These are phyloP conservation scores for Agrocybe pediades DNA, from an alignment of 768 basidiomycete genomes.

Conservation along the genomic window DNA sequence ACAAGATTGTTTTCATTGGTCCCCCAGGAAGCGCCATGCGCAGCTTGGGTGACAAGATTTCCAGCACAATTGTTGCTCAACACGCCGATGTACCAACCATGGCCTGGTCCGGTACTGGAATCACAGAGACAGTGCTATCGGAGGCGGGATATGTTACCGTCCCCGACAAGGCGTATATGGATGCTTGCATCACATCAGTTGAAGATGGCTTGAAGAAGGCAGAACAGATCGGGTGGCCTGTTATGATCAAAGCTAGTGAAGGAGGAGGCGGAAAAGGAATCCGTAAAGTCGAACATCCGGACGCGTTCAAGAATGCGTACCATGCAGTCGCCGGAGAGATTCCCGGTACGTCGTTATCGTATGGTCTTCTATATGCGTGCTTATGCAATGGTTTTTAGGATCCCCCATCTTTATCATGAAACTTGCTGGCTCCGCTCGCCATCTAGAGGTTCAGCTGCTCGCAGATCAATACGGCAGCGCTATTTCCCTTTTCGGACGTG, in stretches of 20 bases:
- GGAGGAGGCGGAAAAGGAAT: conserved; percentile 99
- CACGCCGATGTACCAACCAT: conserved; percentile 96
- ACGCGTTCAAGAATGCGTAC: conserved; percentile 92
- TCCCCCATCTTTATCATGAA: conserved; percentile 99
- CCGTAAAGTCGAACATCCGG: conserved; percentile 84
- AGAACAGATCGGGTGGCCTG: conserved; percentile 90
- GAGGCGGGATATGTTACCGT: conserved; percentile 91
- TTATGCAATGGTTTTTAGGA: conserved; percentile 43
- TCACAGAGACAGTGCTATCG: conserved; percentile 83
- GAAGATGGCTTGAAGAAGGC: conserved; percentile 86
- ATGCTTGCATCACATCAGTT: conserved; percentile 86
- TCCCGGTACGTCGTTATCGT: conserved; percentile 63
- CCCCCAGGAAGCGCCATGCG: conserved; percentile 99
- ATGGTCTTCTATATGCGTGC: conserved; percentile 5
- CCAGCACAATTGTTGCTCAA: conserved; percentile 98
- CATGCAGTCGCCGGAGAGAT: conserved; percentile 95
- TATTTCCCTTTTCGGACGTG: conserved; percentile 97
- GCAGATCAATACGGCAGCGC: conserved; percentile 99
- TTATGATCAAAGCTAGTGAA: conserved; percentile 99
- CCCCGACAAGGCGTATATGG: conserved; percentile 84
- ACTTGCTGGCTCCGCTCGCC: conserved; percentile 95
- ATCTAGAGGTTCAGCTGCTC: conserved; percentile 96
- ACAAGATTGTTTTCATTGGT: conserved; percentile 99
- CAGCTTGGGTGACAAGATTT: conserved; percentile 99
- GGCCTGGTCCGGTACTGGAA: conserved; percentile 98